Conservation (phyloP, 2,329 filamentous ascomycete species). For the Colletotrichum tofieldiae region DNA sequence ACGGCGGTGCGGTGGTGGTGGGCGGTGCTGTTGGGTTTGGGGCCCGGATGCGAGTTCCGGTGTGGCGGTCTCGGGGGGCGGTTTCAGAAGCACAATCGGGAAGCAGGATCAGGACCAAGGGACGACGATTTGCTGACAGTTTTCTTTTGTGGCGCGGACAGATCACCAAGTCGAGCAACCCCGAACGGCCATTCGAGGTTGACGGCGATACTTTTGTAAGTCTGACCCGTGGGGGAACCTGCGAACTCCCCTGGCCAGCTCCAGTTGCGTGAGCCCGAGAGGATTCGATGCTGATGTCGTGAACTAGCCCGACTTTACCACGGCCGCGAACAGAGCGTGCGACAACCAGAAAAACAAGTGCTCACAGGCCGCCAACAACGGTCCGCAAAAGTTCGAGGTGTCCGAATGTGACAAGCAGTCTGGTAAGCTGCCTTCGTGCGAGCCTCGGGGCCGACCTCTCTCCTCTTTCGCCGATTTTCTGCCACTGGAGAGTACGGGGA, state of each 20-base stretch:
- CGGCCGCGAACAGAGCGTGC: slow-evolving; percentile 61
- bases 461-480: neutral
- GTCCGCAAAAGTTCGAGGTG: slow-evolving; percentile 54
- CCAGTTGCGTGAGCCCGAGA: neutral
- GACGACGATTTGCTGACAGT: slow-evolving; percentile 18
- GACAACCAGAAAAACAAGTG: slow-evolving; percentile 67
- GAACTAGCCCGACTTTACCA: slow-evolving; percentile 57
- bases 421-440: slow-evolving; percentile 52
- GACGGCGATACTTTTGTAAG: slow-evolving; percentile 62
- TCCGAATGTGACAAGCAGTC: slow-evolving; percentile 63
- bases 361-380: slow-evolving; percentile 58
- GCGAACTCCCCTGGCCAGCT: neutral
- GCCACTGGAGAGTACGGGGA: neutral
- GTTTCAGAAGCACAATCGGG: slow-evolving; percentile 13
- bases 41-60: neutral
- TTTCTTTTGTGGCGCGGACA: slow-evolving; percentile 36
- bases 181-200: slow-evolving; percentile 59
- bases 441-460: neutral
- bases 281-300: slow-evolving; percentile 22
- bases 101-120: slow-evolving; percentile 7
- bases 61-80: neutral
- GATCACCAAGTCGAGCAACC: slow-evolving; percentile 59
- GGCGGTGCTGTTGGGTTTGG: neutral
- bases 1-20: neutral
- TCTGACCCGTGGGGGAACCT: slow-evolving; percentile 2